Base-by-base conservation (phyloP, 2,329 filamentous ascomycete genomes). In the Aspergillus pseudoterreus region DNA sequence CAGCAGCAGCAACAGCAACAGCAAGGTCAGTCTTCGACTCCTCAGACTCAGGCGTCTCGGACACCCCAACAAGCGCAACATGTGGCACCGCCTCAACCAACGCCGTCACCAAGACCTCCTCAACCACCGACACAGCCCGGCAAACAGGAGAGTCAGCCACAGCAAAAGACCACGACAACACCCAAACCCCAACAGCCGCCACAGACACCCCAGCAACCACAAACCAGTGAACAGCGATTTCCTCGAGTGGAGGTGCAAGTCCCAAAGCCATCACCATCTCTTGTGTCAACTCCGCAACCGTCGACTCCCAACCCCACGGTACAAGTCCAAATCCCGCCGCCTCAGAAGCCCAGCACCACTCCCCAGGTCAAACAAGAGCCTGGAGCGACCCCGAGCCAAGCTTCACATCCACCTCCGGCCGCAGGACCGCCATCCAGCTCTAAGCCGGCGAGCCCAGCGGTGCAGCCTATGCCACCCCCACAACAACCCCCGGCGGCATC, bases 301-400 rank as follows among this genome's bases (percentile, higher is more conserved):
- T 22, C 56, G 14, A 52, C n/a, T 15, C 21, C 50, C 22, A 49
- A 55, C 24, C 27, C 54, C 11, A 24, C 50, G 5, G 52, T 50
- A 32, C 50, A 43, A 9, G 19, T 50, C 5, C 51, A 60, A 43
- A 56, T 55, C 9, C 57, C 62, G 11, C 38, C 58, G 3, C 33
- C 58, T 15, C 60, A 63, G n/a, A 48, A 46, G 10, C 27, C 59
- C 2, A 53, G 52, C 24, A 27, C 49, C 8, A 36, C 59, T 0
- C 51, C 61, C 12, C 54, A 58, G n/a, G 48, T 66, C 22, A 72
- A 69, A 48, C 60, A 66, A 54, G 66, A 71, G 32, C 61, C 66
- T 30, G 51, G 54, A 17, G 45, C 45, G 12, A 47, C 50, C 9
- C 11, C 55, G 5, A 52, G 19, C 10, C 63, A 60, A 39, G 39